A percentile compares a stretch with the other conserved stretches of the same genome.
Evolutionary conservation across 2,329 filamentous ascomycete species (phyloP).

Genomic region (Pseudogymnoascus sp.): DNA sequence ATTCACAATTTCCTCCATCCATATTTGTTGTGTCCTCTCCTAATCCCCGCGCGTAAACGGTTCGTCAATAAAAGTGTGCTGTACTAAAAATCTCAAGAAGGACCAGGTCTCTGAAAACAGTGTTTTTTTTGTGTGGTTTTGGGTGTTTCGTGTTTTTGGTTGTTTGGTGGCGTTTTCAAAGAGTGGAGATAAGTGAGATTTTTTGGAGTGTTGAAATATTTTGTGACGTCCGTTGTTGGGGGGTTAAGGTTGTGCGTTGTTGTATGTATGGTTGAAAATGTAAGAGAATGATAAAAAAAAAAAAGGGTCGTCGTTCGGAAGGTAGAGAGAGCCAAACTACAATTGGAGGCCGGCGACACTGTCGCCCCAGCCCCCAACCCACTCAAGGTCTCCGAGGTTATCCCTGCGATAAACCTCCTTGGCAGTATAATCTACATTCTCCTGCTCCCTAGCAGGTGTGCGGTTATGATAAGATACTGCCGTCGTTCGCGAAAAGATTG

Average conservation of each 20-base stretch:
- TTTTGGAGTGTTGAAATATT: neutral
- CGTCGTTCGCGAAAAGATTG: conserved; percentile 2
- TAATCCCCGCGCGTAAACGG: neutral
- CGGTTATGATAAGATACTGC: conserved; percentile 5
- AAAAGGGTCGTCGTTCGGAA: conserved; percentile 16
- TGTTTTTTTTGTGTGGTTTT: conserved; percentile 1
- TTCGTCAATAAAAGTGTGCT: neutral
- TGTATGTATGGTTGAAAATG: neutral
- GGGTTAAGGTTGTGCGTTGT: neutral
- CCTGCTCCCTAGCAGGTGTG: conserved; percentile 24
- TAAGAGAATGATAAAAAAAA: conserved; percentile 21
- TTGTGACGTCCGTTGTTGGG: neutral
- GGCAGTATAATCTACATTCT: conserved; percentile 17
- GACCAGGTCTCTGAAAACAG: neutral
- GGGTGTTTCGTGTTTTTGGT: neutral
- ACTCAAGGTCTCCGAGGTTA: conserved; percentile 72
- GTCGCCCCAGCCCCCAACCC: conserved; percentile 86
- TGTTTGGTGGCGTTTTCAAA: neutral
- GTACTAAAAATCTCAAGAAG: neutral
- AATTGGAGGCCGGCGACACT: conserved; percentile 42
- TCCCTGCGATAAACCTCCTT: conserved; percentile 52
- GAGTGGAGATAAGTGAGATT: neutral
- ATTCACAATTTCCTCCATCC: neutral
- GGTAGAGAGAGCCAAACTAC: conserved; percentile 43
- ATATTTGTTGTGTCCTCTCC: neutral